phyloP scores from a whole-genome alignment of 352 stramenopile species.

The Aphanomyces astaci region DNA sequence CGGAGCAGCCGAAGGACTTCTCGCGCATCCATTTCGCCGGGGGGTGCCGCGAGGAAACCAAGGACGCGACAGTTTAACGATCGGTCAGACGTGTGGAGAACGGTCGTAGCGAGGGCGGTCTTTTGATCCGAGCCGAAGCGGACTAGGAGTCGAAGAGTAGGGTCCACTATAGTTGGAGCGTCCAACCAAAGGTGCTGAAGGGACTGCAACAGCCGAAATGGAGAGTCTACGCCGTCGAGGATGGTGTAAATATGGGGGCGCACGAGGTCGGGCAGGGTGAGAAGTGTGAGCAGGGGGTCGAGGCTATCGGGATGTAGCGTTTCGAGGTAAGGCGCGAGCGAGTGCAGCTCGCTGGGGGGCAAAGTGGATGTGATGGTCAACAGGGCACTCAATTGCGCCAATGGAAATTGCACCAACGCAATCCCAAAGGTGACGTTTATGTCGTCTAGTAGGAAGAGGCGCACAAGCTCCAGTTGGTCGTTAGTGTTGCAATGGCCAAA shows the following conservation, averaged over 20 bases:
- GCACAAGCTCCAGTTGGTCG: background rate
- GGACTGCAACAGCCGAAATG: background rate
- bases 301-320: background rate
- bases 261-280: background rate
- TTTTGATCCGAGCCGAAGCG: background rate
- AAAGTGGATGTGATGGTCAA: background rate
- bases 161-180: background rate
- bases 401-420: background rate
- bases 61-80: background rate
- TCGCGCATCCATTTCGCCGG: background rate
- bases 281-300: background rate
- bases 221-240: background rate
- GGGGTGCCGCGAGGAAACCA: background rate
- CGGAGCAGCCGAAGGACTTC: slow-evolving; percentile 3
- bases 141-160: background rate
- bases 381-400: background rate
- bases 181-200: background rate
- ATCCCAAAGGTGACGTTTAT: background rate
- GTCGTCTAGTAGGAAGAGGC: background rate
- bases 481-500: background rate
- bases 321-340: background rate
- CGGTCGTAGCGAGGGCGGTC: background rate
- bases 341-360: background rate
- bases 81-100: background rate
- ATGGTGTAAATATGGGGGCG: background rate